Conservation (phyloP, 257 asterid genomes). For the Solanum raphanifolium region DNA sequence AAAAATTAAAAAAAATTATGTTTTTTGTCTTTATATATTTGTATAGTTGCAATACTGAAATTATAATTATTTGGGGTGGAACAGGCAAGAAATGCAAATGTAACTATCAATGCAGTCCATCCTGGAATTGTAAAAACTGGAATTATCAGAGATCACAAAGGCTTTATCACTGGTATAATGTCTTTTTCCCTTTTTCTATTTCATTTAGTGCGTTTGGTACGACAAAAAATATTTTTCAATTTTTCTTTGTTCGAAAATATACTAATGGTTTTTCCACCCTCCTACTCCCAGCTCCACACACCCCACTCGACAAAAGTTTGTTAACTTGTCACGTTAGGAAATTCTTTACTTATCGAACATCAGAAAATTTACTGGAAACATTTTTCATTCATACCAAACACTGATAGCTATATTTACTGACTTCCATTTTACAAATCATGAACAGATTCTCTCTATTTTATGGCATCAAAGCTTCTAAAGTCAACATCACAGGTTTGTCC, state of each 20-base stretch:
- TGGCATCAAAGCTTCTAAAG: constrained; percentile 89
- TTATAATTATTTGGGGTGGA: background rate
- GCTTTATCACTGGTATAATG: constrained; percentile 84
- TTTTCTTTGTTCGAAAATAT: background rate
- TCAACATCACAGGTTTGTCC: constrained; percentile 85
- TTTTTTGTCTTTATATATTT: background rate
- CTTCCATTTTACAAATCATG: background rate
- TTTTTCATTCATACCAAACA: background rate
- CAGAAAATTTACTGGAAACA: background rate
- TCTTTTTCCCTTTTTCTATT: background rate
- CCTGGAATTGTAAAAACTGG: constrained; percentile 96
- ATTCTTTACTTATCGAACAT: background rate
- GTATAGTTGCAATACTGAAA: background rate
- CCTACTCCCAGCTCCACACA: background rate
- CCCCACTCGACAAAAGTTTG: background rate
- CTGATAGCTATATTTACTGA: background rate
- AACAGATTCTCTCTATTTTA: constrained; percentile 77
- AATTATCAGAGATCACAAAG: constrained; percentile 82
- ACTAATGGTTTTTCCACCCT: background rate
- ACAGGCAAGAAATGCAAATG: constrained; percentile 82
- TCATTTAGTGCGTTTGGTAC: background rate
- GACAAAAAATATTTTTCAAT: background rate
- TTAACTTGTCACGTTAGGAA: background rate
- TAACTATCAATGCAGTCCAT: constrained; percentile 82
- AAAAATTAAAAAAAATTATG: background rate